Evolutionary conservation across 2,329 filamentous ascomycete genomes (phyloP).

Genomic region (Alternaria metachromatica): DNA sequence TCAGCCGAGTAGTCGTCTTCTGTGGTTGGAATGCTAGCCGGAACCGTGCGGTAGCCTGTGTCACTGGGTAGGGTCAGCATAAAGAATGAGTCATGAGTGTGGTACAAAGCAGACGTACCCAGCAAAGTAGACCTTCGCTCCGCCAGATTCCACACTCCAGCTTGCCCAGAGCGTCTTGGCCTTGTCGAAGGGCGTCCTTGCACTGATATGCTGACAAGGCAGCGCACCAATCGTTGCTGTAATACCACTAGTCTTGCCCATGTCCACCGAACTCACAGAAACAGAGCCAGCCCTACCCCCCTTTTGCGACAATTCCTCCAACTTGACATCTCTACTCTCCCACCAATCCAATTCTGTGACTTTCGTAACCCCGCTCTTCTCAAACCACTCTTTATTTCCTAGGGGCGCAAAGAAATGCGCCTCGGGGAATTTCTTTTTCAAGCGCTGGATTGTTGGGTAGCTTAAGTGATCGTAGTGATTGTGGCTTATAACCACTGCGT

Average conservation of each 20-base stretch:
- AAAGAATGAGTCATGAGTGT: not conserved
- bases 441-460: slow-evolving; percentile 73
- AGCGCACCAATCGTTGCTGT: slow-evolving; percentile 76
- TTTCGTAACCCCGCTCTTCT: slow-evolving; percentile 70
- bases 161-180: slow-evolving; percentile 84
- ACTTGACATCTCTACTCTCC: slow-evolving; percentile 77
- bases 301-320: slow-evolving; percentile 52
- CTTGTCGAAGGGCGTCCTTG: slow-evolving; percentile 71
- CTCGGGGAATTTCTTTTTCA: slow-evolving; percentile 73
- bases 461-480: slow-evolving; percentile 94
- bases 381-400: slow-evolving; percentile 85
- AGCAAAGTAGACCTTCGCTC: slow-evolving; percentile 83
- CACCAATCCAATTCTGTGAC: slow-evolving; percentile 96
- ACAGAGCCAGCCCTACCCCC: slow-evolving; percentile 7
- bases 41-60: slow-evolving; percentile 86
- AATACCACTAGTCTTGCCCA: slow-evolving; percentile 56
- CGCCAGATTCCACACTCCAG: slow-evolving; percentile 78
- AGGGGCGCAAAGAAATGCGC: slow-evolving; percentile 89
- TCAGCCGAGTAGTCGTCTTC: slow-evolving; percentile 75
- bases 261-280: slow-evolving; percentile 9
- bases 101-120: slow-evolving; percentile 53
- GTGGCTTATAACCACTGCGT: slow-evolving; percentile 81
- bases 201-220: slow-evolving; percentile 83
- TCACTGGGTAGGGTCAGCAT: slow-evolving; percentile 63
- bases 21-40: slow-evolving; percentile 63